Base-by-base conservation (phyloP, 1,139 yeast species). In the Taphrina wiesneri region DNA sequence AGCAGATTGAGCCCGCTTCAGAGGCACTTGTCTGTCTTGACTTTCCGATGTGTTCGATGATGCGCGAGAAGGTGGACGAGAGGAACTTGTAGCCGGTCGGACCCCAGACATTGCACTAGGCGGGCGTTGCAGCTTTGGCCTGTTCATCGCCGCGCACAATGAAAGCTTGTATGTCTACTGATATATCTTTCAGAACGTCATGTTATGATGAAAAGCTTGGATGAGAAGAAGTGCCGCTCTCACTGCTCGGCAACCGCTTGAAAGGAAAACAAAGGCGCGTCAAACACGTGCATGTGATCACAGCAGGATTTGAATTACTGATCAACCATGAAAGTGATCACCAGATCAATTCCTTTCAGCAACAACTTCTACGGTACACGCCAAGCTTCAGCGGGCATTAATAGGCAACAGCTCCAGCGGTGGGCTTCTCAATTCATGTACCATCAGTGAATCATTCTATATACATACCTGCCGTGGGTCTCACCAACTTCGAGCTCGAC, bases 61-160 rank as follows among this genome's bases (percentile, higher is more conserved):
- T 19, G 52, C 62, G 28, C 64, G 64, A 25, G 64, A 60, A n/a
- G 57, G 41, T 15, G 64, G 64, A n/a, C 64, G 64, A 26, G 64
- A 51, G 13, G 57, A 32, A n/a, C 56, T 15, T 9, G 57, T 25
- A 9, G 64, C 52, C 41, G 45, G 64, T 2, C 64, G 56, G 32
- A 60, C 47, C 3, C 64, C 64, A 5, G 64, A 60, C 49, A 51
- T 36, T 3, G 64, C 64, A 26, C 64, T 60, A 9, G 64, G 64
- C 21, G 64, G 64, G n/a, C 64, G 45, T 28, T 26, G 41, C 36
- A 51, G 41, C 41, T 53, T 49, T 15, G 64, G 64, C 34, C 64
- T 21, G 3, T 54, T 54, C 59, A 54, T 54, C 34, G 49, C 28
- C 11, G 49, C 1, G n/a, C n/a, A n/a, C n/a, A n/a, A n/a, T n/a